Conservation (phyloP, 768 basidiomycete genomes). For the Lactifluus rugatus region DNA sequence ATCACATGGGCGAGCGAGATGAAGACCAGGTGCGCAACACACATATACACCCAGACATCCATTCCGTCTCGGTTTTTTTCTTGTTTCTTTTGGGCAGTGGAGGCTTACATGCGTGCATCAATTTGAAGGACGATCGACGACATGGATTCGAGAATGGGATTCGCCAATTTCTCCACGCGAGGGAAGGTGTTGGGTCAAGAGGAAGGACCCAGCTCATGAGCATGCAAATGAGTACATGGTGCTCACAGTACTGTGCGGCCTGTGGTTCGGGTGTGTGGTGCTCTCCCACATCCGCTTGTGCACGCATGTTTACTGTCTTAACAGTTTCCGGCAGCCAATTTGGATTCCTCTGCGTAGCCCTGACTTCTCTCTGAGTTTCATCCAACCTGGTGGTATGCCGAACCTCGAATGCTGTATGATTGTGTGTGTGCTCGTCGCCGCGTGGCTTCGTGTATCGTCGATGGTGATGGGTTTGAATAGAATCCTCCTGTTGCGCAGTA, state of each 20-base stretch:
- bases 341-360: background rate
- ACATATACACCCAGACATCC: background rate
- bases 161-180: conserved; percentile 18
- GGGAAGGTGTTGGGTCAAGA: conserved; percentile 13
- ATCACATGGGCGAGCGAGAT: conserved; percentile 89
- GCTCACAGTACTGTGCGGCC: background rate
- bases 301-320: background rate
- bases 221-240: background rate
- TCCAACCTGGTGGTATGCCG: too few relatives aligned
- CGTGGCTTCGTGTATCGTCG: background rate
- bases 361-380: background rate
- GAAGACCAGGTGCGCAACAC: conserved; percentile 53
- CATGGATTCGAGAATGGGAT: conserved; percentile 20
- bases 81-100: background rate
- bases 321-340: background rate
- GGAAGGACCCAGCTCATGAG: background rate
- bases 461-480: background rate
- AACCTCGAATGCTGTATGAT: background rate
- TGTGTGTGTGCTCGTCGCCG: background rate
- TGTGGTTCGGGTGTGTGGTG: background rate
- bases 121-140: conserved; percentile 18
- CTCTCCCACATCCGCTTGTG: background rate
- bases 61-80: background rate
- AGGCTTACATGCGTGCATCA: background rate
- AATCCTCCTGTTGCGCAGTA: background rate